phyloP scores from a whole-genome alignment of 306 rosid species.

The Arachis hypogaea region DNA sequence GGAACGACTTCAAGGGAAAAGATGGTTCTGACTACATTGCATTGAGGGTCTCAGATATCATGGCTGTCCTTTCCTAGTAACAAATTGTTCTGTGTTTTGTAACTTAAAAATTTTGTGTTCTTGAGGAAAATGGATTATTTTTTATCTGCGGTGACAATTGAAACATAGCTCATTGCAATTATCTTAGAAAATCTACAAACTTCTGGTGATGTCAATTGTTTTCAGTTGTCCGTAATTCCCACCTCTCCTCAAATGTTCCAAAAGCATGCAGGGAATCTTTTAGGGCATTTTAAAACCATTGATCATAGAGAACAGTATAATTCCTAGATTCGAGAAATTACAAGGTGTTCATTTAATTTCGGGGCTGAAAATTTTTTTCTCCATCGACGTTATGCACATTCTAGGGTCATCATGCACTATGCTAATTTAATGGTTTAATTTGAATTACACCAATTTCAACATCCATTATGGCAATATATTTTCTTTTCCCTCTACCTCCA shows the following conservation, averaged over 20 bases:
- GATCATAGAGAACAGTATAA: no score
- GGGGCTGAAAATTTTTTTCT: no score
- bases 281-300: neutral
- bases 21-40: slow-evolving; percentile 80
- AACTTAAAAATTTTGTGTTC: slow-evolving; percentile 20
- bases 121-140: slow-evolving; percentile 31
- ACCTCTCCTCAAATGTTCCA: neutral
- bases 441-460: no score
- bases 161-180: slow-evolving; percentile 37
- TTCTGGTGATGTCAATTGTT: neutral
- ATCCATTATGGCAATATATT: no score
- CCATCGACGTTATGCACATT: no score
- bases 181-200: neutral
- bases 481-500: no score
- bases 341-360: no score
- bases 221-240: neutral
- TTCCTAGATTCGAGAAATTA: no score
- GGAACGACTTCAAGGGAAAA: slow-evolving; percentile 90
- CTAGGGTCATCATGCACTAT: no score
- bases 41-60: slow-evolving; percentile 72
- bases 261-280: neutral
- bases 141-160: slow-evolving; percentile 33
- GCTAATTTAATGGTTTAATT: no score
- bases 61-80: slow-evolving; percentile 75
- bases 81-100: slow-evolving; percentile 19